These are phyloP conservation scores for Thermothielavioides terrestris DNA, from an alignment of 495 filamentous ascomycete genomes.

Conservation along the genomic window DNA sequence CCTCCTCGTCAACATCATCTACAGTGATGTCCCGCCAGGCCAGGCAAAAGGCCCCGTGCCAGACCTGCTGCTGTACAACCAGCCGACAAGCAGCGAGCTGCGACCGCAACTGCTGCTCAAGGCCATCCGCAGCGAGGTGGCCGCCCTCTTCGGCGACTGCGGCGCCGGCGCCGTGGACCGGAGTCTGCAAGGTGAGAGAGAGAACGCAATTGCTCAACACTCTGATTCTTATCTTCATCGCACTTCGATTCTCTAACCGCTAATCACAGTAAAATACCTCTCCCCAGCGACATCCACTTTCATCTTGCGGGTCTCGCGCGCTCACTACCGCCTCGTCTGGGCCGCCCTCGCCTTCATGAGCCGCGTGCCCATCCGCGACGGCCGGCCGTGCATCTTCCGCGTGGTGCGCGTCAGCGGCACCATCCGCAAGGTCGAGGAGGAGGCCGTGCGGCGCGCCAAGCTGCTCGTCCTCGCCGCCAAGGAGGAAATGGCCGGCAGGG, in stretches of 20 bases:
- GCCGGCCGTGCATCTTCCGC: conserved; percentile 61
- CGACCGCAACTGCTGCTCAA: conserved; percentile 54
- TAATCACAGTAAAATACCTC: conserved; percentile 72
- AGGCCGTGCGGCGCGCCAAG: conserved; percentile 68
- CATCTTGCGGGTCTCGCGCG: conserved; percentile 72
- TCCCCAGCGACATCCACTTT: conserved; percentile 88
- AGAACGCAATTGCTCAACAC: conserved; percentile 12
- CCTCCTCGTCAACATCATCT: conserved; percentile 83
- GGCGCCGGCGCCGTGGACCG: conserved; percentile 60
- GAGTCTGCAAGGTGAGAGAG: conserved; percentile 52
- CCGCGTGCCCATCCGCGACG: conserved; percentile 50
- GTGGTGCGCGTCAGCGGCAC: conserved; percentile 93
- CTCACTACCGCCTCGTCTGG: conserved; percentile 80
- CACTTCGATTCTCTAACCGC: too few relatives aligned
- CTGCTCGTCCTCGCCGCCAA: conserved; percentile 57
- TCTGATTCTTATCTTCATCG: too few relatives aligned
- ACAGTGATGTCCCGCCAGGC: conserved; percentile 51
- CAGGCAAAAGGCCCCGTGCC: conserved; percentile 34
- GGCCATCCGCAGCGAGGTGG: conserved; percentile 59
- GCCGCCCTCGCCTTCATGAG: conserved; percentile 76
- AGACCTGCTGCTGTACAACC: conserved; percentile 59
- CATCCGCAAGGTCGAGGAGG: conserved; percentile 84
- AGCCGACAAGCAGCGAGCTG: conserved; percentile 61
- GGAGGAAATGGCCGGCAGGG: conserved; percentile 31
- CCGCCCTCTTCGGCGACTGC: conserved; percentile 81